Evolutionary conservation across 177 flowering plant species (phyloP).

Genomic region (Vitis hybrid): DNA sequence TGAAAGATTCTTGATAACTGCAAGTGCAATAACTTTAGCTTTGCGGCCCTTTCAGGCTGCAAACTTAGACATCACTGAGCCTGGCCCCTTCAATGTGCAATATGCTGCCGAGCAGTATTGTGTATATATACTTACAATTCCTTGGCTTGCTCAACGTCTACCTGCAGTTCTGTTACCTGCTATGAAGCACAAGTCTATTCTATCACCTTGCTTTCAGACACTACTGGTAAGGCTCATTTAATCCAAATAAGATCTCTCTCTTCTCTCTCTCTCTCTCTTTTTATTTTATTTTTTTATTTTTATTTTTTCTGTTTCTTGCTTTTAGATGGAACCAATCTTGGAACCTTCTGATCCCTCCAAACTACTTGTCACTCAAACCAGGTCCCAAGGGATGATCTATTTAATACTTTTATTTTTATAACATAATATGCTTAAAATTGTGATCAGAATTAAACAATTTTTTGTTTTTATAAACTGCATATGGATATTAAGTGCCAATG

Average conservation of each 20-base stretch:
- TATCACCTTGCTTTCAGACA: conserved; percentile 67
- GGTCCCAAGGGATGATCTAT: no score
- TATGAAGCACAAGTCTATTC: conserved; percentile 67
- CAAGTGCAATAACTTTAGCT: conserved; percentile 82
- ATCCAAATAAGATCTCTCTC: conserved; percentile 9
- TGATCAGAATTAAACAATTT: no score
- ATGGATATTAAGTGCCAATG: no score
- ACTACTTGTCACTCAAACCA: no score
- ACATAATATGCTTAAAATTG: no score
- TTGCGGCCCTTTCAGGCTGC: conserved; percentile 73
- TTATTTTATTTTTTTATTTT: not conserved
- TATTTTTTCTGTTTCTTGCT: not conserved
- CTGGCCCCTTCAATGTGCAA: conserved; percentile 26
- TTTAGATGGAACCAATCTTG: no score
- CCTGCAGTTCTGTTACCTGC: conserved; percentile 82
- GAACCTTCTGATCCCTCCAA: no score
- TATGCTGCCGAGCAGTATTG: conserved; percentile 61
- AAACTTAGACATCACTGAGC: conserved; percentile 22
- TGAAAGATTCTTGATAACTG: conserved; percentile 69
- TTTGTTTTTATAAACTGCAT: no score
- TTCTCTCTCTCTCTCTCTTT: not conserved
- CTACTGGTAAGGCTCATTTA: conserved; percentile 64
- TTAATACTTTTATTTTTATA: no score
- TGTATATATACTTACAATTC: conserved; percentile 69
- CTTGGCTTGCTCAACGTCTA: conserved; percentile 71